Evolutionary conservation across 2,329 filamentous ascomycete species (phyloP), one percentile per base, ranked within the genome.

Genomic region (Hymenoscyphus scutula): DNA sequence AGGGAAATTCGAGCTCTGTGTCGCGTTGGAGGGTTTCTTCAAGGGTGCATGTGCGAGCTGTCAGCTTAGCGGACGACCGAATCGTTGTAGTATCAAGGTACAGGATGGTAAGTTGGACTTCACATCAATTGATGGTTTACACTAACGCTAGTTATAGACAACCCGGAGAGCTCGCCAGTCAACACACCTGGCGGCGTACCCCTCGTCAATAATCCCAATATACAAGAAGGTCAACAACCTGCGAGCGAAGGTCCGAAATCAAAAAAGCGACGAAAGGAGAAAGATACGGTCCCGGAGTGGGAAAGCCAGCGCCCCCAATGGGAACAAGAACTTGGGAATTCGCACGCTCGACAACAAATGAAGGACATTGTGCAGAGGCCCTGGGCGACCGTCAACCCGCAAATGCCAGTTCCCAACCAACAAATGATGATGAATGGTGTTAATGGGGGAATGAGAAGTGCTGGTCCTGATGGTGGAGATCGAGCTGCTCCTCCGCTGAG

Each of bases 31-130:
- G n/a, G 71, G 71, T 6, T 74, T 70, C 62, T 74, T 74, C 63
- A 73, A 73, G 59, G 72, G 72, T 37, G 72, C 72, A 58, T 74
- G 72, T 59, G 72, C 72, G 10, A 70, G 67, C 41, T 74, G 72
- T 62, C 71, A 74, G 61, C 62, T 73, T 17, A 73, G 71, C 56
- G 72, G 72, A 15, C 60, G 71, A 34, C 71, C 71, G 25, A 73
- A 73, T 57, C 64, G 71, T 15, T 74, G 72, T 56, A 72, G 67
- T 54, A 74, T 73, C 17, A 74, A 73, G 62, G 67, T 68, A 38
- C 66, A 68, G 58, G 71, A 74, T 62, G 71, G 72, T 72, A 61
- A 62, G 70, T 68, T 32, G 53, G 15, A 30, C 38, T 55, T 27
- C 23, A 19, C 56, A 58, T 51, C 54, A 19, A 58, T 48, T n/a